Evolutionary conservation across 164 flowering plant genomes (phyloP).

Genomic region (Echeveria elegans): DNA sequence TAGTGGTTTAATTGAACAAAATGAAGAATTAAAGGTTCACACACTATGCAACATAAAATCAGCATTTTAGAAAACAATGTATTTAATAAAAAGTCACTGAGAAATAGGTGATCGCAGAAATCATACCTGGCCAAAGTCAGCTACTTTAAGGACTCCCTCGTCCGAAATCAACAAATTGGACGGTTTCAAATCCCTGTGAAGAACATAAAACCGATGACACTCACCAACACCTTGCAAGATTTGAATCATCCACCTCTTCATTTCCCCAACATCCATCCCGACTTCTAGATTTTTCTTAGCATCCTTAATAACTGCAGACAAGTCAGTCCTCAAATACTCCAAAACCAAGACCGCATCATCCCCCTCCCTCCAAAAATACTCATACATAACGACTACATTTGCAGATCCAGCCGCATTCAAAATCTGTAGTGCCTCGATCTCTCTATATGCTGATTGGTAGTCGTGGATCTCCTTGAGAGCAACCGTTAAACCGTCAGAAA

Average conservation of each 20-base stretch:
- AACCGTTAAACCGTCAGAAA: conserved; percentile 48
- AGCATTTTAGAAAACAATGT: background rate
- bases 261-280: conserved; percentile 47
- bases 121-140: conserved; percentile 86
- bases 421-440: conserved; percentile 75
- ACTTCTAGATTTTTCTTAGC: conserved; percentile 42
- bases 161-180: conserved; percentile 68
- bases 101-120: background rate
- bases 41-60: background rate
- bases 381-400: conserved; percentile 58
- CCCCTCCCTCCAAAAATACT: conserved; percentile 83
- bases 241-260: conserved; percentile 90
- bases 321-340: conserved; percentile 64
- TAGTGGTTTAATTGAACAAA: background rate
- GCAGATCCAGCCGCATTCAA: conserved; percentile 37
- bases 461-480: conserved; percentile 95
- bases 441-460: conserved; percentile 71
- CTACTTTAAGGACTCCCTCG: conserved; percentile 72
- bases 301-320: conserved; percentile 48
- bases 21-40: background rate
- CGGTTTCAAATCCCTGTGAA: conserved; percentile 83
- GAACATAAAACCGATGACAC: conserved; percentile 52
- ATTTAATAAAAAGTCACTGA: background rate
- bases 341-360: conserved; percentile 85
- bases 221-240: conserved; percentile 61